Percentiles rank a stretch among this genome's conserved stretches.
phyloP scores from a whole-genome alignment of 2,329 filamentous ascomycete genomes.

The Berkeleyomyces rouxiae region DNA sequence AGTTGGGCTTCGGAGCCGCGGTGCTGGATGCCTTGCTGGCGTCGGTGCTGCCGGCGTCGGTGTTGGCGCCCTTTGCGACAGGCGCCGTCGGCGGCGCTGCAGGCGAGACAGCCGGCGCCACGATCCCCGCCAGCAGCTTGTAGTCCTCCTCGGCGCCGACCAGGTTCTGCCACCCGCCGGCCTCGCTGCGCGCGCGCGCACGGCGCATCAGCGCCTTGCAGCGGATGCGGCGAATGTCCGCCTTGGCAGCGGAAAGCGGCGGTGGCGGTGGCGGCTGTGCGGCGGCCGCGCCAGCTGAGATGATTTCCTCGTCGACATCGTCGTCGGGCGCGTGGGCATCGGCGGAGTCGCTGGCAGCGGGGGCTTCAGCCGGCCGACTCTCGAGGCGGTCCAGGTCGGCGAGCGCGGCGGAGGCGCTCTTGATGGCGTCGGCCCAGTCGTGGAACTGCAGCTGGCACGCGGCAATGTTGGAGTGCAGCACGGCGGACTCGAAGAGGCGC shows the following conservation, averaged over 20 bases:
- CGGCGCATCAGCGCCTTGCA: constrained; percentile 70
- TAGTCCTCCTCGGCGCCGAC: constrained; percentile 71
- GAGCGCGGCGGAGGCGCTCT: constrained; percentile 54
- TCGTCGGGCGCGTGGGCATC: constrained; percentile 23
- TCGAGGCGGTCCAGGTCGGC: constrained; percentile 52
- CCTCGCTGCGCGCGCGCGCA: constrained; percentile 53
- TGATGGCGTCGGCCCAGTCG: constrained; percentile 71
- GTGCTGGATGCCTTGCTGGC: background rate
- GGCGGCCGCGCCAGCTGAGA: constrained; percentile 39
- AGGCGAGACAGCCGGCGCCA: constrained; percentile 24
- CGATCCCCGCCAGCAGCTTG: constrained; percentile 36
- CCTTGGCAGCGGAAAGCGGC: constrained; percentile 17
- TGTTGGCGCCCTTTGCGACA: background rate
- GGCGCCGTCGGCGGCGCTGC: background rate
- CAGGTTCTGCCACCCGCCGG: constrained; percentile 64
- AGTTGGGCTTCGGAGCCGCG: background rate
- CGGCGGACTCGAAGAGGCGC: constrained; percentile 73
- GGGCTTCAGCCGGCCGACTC: constrained; percentile 19
- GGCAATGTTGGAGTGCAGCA: constrained; percentile 75
- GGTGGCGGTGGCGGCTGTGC: constrained; percentile 26
- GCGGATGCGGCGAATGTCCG: constrained; percentile 60
- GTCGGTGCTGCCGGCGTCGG: background rate
- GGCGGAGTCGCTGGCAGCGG: constrained; percentile 14
- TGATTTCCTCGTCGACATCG: constrained; percentile 37
- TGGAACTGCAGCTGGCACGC: constrained; percentile 74